Conservation (phyloP, 345 rosid species). For the Salix suchowensis region DNA sequence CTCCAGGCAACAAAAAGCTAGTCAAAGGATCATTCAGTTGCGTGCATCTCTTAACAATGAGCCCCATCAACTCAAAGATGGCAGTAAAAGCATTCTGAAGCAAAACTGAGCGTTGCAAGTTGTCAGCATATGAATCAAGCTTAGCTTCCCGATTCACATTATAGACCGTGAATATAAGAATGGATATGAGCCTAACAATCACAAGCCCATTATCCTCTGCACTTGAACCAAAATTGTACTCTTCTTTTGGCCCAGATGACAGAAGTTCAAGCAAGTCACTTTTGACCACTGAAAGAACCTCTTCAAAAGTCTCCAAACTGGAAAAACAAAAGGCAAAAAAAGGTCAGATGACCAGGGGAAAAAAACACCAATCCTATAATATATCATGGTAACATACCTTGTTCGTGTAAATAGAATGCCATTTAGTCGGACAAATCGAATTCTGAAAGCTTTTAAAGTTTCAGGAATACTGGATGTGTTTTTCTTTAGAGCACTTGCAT, state of each 20-base stretch:
- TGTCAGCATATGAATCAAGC: slow-evolving; percentile 82
- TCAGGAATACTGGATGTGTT: slow-evolving; percentile 38
- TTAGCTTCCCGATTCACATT: slow-evolving; percentile 66
- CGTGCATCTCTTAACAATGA: slow-evolving; percentile 50
- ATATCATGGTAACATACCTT: slow-evolving; percentile 43
- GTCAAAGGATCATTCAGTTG: slow-evolving; percentile 65
- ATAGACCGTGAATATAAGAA: slow-evolving; percentile 69
- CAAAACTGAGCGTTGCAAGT: slow-evolving; percentile 77
- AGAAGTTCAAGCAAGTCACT: slow-evolving; percentile 59
- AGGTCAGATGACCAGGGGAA: background rate
- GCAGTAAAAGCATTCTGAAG: slow-evolving; percentile 80
- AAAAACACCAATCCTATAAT: background rate
- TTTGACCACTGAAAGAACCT: slow-evolving; percentile 62
- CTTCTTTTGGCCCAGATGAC: slow-evolving; percentile 57
- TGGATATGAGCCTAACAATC: slow-evolving; percentile 65
- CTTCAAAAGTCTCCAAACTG: slow-evolving; percentile 88
- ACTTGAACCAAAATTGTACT: slow-evolving; percentile 61
- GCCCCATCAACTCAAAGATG: slow-evolving; percentile 67
- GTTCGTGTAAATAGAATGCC: slow-evolving; percentile 94
- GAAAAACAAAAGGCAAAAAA: slow-evolving; percentile 13
- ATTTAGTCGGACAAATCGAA: slow-evolving; percentile 75
- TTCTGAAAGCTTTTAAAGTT: slow-evolving; percentile 57
- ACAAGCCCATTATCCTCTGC: slow-evolving; percentile 56
- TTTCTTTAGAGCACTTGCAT: slow-evolving; percentile 44
- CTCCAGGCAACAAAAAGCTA: slow-evolving; percentile 72